These are phyloP conservation scores for Scutellaria barbata DNA, from an alignment of 257 asterid genomes.

Conservation along the genomic window DNA sequence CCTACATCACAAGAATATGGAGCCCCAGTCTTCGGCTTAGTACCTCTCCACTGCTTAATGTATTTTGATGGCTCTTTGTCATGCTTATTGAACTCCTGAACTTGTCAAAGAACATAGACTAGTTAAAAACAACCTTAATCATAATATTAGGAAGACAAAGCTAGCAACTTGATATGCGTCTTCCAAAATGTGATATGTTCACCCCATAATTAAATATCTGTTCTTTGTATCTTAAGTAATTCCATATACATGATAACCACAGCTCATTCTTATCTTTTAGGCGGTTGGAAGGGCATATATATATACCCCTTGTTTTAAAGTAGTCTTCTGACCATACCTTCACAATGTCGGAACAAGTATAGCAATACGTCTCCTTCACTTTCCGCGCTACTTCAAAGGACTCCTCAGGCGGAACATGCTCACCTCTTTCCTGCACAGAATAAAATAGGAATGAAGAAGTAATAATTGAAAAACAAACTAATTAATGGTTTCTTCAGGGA, in stretches of 20 bases:
- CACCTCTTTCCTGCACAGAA: constrained; percentile 89
- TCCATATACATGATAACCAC: background rate
- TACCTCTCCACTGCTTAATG: constrained; percentile 93
- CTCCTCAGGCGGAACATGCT: constrained; percentile 91
- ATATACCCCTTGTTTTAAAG: constrained; percentile 24
- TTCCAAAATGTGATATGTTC: background rate
- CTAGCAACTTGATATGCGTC: constrained; percentile 13
- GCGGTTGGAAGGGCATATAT: background rate
- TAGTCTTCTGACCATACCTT: constrained; percentile 60
- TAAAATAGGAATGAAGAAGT: constrained; percentile 28
- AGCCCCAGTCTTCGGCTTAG: constrained; percentile 96
- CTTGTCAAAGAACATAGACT: constrained; percentile 36
- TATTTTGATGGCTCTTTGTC: constrained; percentile 94
- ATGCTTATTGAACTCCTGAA: constrained; percentile 93
- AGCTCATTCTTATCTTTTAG: background rate
- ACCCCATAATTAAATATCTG: background rate
- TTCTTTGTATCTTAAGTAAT: background rate
- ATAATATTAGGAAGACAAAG: background rate
- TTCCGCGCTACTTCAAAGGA: constrained; percentile 90
- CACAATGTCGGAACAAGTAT: constrained; percentile 95
- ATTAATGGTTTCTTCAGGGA: background rate
- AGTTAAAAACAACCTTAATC: constrained; percentile 25
- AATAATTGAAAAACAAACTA: background rate
- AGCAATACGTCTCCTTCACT: constrained; percentile 95
- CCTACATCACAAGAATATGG: constrained; percentile 93